Base-by-base conservation (phyloP, 306 rosid genomes). In the Vachellia collinsii region DNA sequence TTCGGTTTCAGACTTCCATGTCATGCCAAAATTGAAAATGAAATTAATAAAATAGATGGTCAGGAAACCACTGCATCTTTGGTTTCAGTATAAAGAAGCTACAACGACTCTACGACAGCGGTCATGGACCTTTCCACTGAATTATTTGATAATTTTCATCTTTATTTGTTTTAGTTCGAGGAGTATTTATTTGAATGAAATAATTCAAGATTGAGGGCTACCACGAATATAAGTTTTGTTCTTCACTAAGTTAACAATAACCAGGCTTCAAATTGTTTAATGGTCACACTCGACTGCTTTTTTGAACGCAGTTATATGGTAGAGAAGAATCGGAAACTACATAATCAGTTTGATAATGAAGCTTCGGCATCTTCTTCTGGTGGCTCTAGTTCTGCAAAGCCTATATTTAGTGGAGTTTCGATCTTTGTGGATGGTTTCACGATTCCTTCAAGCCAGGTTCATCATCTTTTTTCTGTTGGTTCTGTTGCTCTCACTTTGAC, bases 391-490 rank as follows among this genome's bases (percentile, higher is more conserved):
- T 84, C 88, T 14, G 83, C 73, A 76, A 85, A 83, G 56, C 83
- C 89, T 59, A 79, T 93, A 48, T 94, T 94, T 81, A 77, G 70
- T 3, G 97, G 96, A 51, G 91, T 94, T 81, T 91, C 97, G 68
- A 91, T 91, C 67, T 94, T 94, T 79, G 97, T 90, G 36, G 99
- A 93, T 73, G 99, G 99, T 81, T 93, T 91, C 87, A 94, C 99
- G 4, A 83, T 89, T 83, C 99, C 99, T 75, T 88, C 97, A 62
- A 90, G 85, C 70, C 97, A 90, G 97, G 98, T 92, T 76, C 44
- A 14, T 76, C 44, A 14, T 75, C 23, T 74, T 44, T 13, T n/a
- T 54, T 58, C 72, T 41, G 61, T 2, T 16, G 23, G 61, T 53
- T n/a, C 25, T 54, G 22, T 0, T n/a, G 61, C 19, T n/a, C 4